phyloP scores from a whole-genome alignment of 2,329 filamentous ascomycete species.

The Pestalotiopsis sp. region DNA sequence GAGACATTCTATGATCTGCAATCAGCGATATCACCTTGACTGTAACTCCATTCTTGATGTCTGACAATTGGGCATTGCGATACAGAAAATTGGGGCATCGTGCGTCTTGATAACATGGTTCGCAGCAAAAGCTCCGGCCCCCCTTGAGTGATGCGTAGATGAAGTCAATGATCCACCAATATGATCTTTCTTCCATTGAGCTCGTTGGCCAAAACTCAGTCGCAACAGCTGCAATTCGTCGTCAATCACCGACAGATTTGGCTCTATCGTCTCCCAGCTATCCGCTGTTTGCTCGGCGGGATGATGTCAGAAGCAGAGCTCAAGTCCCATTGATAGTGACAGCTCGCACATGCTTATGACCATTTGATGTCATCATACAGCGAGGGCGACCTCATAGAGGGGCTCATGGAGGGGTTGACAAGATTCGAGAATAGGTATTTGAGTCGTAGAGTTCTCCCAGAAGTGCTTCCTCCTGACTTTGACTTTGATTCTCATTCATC shows the following conservation, averaged over 20 bases:
- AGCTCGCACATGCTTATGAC: not conserved
- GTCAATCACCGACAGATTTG: not conserved
- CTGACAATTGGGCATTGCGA: not conserved
- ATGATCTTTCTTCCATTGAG: not conserved
- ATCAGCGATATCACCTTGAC: no score
- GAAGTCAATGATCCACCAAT: not conserved
- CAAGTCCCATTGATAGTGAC: not conserved
- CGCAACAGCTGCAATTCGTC: not conserved
- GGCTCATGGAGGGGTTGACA: not conserved
- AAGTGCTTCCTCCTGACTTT: not conserved
- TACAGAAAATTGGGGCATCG: not conserved
- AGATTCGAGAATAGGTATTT: not conserved
- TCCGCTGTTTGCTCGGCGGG: not conserved
- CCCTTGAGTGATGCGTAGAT: not conserved
- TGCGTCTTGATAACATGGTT: not conserved
- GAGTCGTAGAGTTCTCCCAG: not conserved
- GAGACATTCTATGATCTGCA: no score
- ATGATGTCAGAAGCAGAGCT: conserved; percentile 3
- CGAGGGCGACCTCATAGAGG: not conserved
- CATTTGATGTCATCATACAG: conserved; percentile 3
- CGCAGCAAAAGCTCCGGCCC: not conserved
- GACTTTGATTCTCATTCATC: not conserved
- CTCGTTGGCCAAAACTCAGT: not conserved
- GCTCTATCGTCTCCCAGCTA: not conserved
- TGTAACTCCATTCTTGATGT: not conserved